Conservation (phyloP, 176 grass and related monocot species). For the Juncus inflexus region DNA sequence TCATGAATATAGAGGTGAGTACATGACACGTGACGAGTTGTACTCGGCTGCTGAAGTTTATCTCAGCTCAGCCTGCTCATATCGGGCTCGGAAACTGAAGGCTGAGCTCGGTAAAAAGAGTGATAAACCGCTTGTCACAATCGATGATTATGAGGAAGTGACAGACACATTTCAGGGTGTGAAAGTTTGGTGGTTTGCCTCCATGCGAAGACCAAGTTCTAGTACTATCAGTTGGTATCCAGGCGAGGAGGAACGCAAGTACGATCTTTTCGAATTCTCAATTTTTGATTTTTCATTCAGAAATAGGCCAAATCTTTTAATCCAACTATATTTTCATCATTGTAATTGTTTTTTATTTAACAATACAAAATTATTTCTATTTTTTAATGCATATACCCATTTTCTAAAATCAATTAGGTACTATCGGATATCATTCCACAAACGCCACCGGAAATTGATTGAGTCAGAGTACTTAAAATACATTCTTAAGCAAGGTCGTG, state of each 20-base stretch:
- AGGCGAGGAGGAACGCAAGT: background rate
- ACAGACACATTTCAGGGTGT: conserved; percentile 32
- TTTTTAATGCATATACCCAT: background rate
- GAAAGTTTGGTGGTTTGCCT: conserved; percentile 47
- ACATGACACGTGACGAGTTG: conserved; percentile 40
- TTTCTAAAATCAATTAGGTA: conserved; percentile 15
- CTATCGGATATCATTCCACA: conserved; percentile 51
- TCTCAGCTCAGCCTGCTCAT: conserved; percentile 41
- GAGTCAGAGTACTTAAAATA: conserved; percentile 35
- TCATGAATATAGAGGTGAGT: conserved; percentile 34
- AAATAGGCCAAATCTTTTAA: background rate
- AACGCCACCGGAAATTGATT: conserved; percentile 38
- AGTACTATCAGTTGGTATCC: conserved; percentile 30
- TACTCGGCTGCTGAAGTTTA: conserved; percentile 47
- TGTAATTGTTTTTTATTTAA: background rate
- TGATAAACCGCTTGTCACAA: conserved; percentile 35
- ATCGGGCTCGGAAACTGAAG: conserved; percentile 34
- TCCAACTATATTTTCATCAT: background rate
- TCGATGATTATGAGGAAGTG: conserved; percentile 64
- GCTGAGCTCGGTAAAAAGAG: conserved; percentile 49
- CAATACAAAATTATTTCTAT: background rate
- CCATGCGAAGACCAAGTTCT: background rate
- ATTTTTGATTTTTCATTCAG: background rate
- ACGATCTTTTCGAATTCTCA: background rate
- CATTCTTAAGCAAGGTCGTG: conserved; percentile 37